Evolutionary conservation across 768 basidiomycete genomes (phyloP).

Genomic region (Mycena venus): DNA sequence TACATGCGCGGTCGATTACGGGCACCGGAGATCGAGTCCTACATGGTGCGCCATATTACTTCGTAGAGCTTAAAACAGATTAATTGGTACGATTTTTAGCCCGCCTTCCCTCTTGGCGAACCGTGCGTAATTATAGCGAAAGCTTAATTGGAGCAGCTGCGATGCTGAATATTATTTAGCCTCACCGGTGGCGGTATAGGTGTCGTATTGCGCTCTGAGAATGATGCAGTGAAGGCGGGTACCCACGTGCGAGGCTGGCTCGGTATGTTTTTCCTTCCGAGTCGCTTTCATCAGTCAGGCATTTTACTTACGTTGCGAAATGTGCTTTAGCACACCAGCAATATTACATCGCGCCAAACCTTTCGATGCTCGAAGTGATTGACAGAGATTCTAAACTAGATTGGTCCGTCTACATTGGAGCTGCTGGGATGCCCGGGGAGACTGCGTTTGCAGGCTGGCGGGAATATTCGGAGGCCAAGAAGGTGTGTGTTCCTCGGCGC

Average conservation of each 20-base stretch:
- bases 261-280: background rate
- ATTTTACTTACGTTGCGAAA: no score
- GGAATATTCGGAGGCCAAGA: slow-evolving; percentile 53
- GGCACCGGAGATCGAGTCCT: slow-evolving; percentile 40
- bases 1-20: slow-evolving; percentile 59
- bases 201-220: slow-evolving; percentile 3
- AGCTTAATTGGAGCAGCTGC: background rate
- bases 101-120: slow-evolving; percentile 37
- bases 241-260: background rate
- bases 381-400: slow-evolving; percentile 2
- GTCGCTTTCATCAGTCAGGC: no score
- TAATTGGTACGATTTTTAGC: background rate
- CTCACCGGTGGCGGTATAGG: background rate
- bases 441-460: slow-evolving; percentile 58
- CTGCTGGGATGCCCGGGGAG: slow-evolving; percentile 41
- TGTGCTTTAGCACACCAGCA: background rate
- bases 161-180: background rate
- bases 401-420: background rate
- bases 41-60: slow-evolving; percentile 28
- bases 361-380: background rate
- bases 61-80: background rate
- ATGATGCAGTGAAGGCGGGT: background rate
- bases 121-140: slow-evolving; percentile 45
- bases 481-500: slow-evolving; percentile 36
- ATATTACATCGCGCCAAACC: background rate